phyloP scores from a whole-genome alignment of 2,329 filamentous ascomycete species.

The Zasmidium citrigriseum region DNA sequence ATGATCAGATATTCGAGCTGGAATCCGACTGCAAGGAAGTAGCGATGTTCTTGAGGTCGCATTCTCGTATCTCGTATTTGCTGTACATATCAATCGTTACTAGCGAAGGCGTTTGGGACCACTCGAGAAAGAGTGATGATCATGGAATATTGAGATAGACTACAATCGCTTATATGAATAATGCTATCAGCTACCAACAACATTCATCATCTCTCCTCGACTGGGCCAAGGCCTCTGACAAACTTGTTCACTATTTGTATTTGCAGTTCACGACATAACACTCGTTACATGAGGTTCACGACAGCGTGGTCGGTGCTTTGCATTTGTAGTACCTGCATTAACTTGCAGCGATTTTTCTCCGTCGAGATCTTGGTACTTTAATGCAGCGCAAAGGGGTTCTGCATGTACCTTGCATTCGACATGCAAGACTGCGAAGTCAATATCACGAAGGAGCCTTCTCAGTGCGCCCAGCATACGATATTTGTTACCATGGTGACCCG shows the following conservation, averaged over 20 bases:
- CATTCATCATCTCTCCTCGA: too few relatives aligned
- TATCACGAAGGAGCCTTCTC: too few relatives aligned
- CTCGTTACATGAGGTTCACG: too few relatives aligned
- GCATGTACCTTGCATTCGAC: neutral
- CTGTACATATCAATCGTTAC: neutral
- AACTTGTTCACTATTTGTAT: too few relatives aligned
- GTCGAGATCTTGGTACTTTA: neutral
- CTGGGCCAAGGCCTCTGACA: too few relatives aligned
- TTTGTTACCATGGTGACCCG: too few relatives aligned
- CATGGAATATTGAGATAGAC: neutral
- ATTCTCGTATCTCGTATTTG: neutral
- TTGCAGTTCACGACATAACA: too few relatives aligned
- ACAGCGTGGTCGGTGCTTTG: too few relatives aligned
- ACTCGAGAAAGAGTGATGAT: neutral
- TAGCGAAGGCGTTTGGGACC: neutral
- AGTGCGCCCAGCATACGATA: too few relatives aligned
- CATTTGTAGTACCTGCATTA: neutral
- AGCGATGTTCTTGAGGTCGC: neutral
- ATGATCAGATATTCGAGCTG: constrained; percentile 48
- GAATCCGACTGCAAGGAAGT: constrained; percentile 48
- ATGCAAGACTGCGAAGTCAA: too few relatives aligned
- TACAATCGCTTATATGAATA: too few relatives aligned
- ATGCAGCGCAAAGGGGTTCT: neutral
- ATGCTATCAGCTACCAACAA: too few relatives aligned
- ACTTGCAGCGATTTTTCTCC: neutral